These are phyloP conservation scores for Metschnikowia gruessii DNA, from an alignment of 805 yeast genomes.

Conservation along the genomic window DNA sequence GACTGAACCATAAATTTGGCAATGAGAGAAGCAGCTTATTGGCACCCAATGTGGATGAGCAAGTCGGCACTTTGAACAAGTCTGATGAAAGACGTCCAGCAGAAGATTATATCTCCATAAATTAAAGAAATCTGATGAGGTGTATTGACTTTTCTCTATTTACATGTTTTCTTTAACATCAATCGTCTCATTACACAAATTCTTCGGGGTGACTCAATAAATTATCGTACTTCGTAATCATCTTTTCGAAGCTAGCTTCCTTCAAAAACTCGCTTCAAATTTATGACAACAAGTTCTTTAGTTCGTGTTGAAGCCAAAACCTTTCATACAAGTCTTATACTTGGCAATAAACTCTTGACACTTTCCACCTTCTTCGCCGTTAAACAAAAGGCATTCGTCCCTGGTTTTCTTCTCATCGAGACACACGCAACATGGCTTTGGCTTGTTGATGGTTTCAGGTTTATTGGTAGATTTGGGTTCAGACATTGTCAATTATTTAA, in stretches of 20 bases:
- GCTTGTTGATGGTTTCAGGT: constrained; percentile 42
- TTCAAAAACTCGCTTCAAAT: no score
- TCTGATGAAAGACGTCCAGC: background rate
- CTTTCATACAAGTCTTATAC: constrained; percentile 88
- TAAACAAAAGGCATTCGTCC: constrained; percentile 81
- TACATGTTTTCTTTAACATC: background rate
- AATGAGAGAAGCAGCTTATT: background rate
- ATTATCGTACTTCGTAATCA: no score
- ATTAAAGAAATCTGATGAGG: background rate
- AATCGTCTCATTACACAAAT: background rate
- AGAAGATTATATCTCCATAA: constrained; percentile 4
- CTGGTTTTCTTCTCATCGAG: constrained; percentile 74
- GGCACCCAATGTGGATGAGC: constrained; percentile 8
- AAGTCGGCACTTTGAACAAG: background rate
- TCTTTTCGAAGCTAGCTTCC: no score
- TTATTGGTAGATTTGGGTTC: background rate
- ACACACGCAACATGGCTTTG: constrained; percentile 97
- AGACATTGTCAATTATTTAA: constrained; percentile 1
- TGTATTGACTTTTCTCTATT: constrained; percentile 3
- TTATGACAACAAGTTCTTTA: constrained; percentile 4
- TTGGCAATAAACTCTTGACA: constrained; percentile 68
- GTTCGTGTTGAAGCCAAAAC: constrained; percentile 70
- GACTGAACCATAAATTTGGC: constrained; percentile 24
- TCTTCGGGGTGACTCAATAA: background rate
- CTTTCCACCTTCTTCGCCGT: constrained; percentile 81